These are phyloP conservation scores for Jacaranda mimosifolia DNA, from an alignment of 257 asterid species.

Conservation along the genomic window DNA sequence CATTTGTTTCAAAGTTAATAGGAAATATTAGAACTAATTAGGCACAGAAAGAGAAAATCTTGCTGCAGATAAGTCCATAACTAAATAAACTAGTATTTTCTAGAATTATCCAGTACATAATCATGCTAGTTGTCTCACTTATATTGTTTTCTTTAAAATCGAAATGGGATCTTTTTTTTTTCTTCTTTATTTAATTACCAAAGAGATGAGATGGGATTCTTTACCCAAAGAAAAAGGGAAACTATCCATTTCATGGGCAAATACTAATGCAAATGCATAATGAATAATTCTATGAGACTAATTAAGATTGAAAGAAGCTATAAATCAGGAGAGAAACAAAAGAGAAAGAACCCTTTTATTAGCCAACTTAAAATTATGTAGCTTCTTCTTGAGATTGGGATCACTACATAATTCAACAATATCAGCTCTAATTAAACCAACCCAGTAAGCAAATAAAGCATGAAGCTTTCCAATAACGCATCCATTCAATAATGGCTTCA, in stretches of 20 bases:
- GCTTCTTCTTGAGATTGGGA: neutral
- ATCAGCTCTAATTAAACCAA: neutral
- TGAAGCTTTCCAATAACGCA: slow-evolving; percentile 19
- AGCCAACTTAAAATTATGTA: neutral
- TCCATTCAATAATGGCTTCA: slow-evolving; percentile 15
- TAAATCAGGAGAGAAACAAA: neutral
- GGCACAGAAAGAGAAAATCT: neutral
- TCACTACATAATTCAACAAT: neutral
- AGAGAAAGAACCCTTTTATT: neutral
- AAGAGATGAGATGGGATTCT: too few species aligned
- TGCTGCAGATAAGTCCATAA: neutral
- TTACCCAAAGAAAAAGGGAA: neutral
- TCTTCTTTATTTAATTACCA: too few species aligned
- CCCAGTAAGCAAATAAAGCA: neutral
- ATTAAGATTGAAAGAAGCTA: neutral
- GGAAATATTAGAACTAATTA: too few species aligned
- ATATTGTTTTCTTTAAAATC: neutral
- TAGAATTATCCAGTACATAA: neutral
- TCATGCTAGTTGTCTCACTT: neutral
- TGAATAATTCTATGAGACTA: neutral
- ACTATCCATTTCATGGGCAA: neutral
- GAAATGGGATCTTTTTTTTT: neutral
- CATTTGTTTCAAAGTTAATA: too few species aligned
- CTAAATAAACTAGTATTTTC: neutral
- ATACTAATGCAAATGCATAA: neutral